phyloP scores from a whole-genome alignment of 2,329 filamentous ascomycete species.

The Alternaria consortialis region DNA sequence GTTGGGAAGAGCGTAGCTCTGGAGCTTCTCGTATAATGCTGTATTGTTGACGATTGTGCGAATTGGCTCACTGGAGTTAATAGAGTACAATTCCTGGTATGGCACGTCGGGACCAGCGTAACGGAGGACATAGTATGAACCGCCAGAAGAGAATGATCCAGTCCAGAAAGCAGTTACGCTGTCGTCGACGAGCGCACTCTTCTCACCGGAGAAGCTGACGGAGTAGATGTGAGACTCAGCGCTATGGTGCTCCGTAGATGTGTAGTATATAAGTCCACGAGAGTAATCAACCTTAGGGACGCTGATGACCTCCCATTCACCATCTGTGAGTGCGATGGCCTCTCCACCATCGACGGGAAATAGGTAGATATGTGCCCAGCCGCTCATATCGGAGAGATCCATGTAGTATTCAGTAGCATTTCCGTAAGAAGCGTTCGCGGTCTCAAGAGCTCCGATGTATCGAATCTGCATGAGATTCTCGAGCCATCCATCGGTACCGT shows the following conservation, averaged over 20 bases:
- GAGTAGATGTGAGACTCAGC: constrained; percentile 75
- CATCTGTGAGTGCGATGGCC: constrained; percentile 67
- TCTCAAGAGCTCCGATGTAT: constrained; percentile 60
- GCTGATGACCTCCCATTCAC: constrained; percentile 70
- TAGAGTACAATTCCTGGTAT: constrained; percentile 72
- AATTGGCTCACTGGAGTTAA: constrained; percentile 64
- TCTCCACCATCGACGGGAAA: constrained; percentile 66
- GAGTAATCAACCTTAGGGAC: constrained; percentile 68
- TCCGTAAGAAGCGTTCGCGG: constrained; percentile 46
- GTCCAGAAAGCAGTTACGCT: constrained; percentile 66
- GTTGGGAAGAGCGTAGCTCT: constrained; percentile 69
- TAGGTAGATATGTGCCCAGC: constrained; percentile 73
- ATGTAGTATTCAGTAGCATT: constrained; percentile 65
- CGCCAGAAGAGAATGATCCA: constrained; percentile 70
- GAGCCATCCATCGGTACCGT: constrained; percentile 69
- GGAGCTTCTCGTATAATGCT: constrained; percentile 63
- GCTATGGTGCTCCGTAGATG: constrained; percentile 70
- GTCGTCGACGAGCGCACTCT: constrained; percentile 70
- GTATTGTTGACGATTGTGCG: constrained; percentile 69
- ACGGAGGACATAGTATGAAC: constrained; percentile 71
- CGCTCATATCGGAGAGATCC: constrained; percentile 71
- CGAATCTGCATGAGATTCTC: constrained; percentile 66
- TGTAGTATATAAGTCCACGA: constrained; percentile 69
- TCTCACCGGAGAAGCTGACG: constrained; percentile 66
- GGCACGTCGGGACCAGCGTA: constrained; percentile 74